Percentiles rank a stretch among this genome's conserved stretches.
Conservation (phyloP, 1,139 yeast species). For the Suhomyces maxii region DNA sequence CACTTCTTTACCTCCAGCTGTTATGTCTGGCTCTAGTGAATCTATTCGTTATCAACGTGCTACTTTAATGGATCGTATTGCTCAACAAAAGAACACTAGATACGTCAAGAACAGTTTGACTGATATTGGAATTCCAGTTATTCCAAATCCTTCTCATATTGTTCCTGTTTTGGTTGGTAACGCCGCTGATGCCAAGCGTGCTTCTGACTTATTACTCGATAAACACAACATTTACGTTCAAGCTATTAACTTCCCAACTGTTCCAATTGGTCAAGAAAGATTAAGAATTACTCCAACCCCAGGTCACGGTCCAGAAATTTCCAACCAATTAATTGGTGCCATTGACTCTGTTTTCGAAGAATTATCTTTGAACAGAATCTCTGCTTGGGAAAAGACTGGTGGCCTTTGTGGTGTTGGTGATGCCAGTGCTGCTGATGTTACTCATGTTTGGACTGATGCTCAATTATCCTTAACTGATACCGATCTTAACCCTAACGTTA, state of each 20-base stretch:
- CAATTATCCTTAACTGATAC: conserved; percentile 64
- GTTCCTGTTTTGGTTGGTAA: conserved; percentile 94
- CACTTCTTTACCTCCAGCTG: conserved; percentile 94
- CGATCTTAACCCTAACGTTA: conserved; percentile 65
- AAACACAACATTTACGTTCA: conserved; percentile 91
- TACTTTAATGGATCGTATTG: conserved; percentile 73
- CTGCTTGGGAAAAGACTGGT: conserved; percentile 77
- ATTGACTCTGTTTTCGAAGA: conserved; percentile 79
- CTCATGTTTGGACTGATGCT: conserved; percentile 80
- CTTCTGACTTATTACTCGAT: conserved; percentile 83
- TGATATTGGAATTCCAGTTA: conserved; percentile 83
- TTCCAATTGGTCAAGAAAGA: conserved; percentile 93
- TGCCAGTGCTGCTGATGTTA: conserved; percentile 38
- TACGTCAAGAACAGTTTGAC: conserved; percentile 76
- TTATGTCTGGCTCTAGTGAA: conserved; percentile 91
- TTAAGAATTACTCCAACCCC: conserved; percentile 98
- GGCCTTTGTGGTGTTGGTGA: conserved; percentile 90
- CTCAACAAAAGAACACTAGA: conserved; percentile 82
- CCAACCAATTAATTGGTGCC: conserved; percentile 75
- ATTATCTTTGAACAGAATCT: conserved; percentile 69
- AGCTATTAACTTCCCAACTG: conserved; percentile 98
- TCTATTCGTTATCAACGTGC: conserved; percentile 85
- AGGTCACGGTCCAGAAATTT: conserved; percentile 78
- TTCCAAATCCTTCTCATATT: conserved; percentile 96
- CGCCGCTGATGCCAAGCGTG: conserved; percentile 87